Evolutionary conservation across 176 grass and related monocot species (phyloP).

Genomic region (Typha latifolia): DNA sequence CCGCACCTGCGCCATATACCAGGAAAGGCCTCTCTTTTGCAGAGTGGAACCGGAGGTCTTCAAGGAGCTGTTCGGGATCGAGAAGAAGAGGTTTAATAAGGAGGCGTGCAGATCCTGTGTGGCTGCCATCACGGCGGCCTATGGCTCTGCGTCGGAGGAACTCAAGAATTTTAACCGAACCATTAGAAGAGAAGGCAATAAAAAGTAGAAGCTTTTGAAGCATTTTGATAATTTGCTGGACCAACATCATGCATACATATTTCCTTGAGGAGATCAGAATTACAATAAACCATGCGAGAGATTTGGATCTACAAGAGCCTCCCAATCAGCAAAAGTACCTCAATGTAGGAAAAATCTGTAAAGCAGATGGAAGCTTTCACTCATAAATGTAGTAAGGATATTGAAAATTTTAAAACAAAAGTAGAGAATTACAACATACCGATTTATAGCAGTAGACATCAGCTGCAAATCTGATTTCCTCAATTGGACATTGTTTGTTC

Average conservation of each 20-base stretch:
- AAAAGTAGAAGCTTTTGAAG: constrained; percentile 9
- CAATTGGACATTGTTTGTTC: too few relatives aligned
- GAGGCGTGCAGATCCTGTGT: constrained; percentile 81
- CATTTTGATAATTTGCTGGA: too few relatives aligned
- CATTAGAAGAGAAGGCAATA: constrained; percentile 41
- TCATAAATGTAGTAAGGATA: not conserved
- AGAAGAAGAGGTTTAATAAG: constrained; percentile 38
- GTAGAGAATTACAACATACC: not conserved
- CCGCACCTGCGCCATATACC: constrained; percentile 56
- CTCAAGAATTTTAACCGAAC: constrained; percentile 47
- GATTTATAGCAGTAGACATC: not conserved
- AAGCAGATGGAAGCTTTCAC: not conserved
- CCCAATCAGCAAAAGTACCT: too few relatives aligned
- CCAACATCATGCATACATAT: too few relatives aligned
- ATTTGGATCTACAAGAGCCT: too few relatives aligned
- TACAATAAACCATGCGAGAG: too few relatives aligned
- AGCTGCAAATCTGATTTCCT: not conserved
- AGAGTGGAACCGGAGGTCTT: constrained; percentile 67
- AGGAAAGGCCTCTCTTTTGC: constrained; percentile 60
- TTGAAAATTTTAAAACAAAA: not conserved
- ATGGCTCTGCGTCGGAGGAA: constrained; percentile 45
- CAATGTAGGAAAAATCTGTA: not conserved
- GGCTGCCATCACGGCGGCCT: constrained; percentile 65
- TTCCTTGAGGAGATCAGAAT: too few relatives aligned
- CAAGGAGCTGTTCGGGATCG: constrained; percentile 45